phyloP scores from a whole-genome alignment of 2,329 filamentous ascomycete species.

The Paraphaeosphaeria minitans region DNA sequence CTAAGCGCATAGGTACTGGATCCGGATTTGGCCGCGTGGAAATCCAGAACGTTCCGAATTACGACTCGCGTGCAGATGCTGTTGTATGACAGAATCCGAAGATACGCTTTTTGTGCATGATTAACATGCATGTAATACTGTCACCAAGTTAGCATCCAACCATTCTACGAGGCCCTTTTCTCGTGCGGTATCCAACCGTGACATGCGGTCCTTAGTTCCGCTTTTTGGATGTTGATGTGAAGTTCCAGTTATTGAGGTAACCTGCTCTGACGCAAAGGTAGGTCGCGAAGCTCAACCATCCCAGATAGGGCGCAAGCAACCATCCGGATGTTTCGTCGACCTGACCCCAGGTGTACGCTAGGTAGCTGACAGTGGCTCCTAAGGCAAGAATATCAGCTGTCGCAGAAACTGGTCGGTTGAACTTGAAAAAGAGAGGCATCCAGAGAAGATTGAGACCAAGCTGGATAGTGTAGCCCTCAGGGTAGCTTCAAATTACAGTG shows the following conservation, averaged over 20 bases:
- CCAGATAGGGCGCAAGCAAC: conserved; percentile 79
- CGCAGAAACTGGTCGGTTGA: conserved; percentile 74
- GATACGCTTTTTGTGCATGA: not conserved
- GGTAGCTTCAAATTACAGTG: conserved; percentile 55
- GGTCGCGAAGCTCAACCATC: conserved; percentile 84
- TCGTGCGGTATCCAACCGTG: not conserved
- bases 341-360: conserved; percentile 76
- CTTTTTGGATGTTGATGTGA: conserved; percentile 31
- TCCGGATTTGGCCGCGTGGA: not conserved
- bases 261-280: conserved; percentile 69
- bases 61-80: not conserved
- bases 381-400: conserved; percentile 76
- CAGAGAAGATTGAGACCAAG: conserved; percentile 83
- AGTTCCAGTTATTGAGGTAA: conserved; percentile 49
- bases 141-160: not conserved
- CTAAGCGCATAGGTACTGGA: not conserved
- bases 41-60: not conserved
- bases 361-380: conserved; percentile 69
- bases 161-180: not conserved
- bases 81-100: not conserved
- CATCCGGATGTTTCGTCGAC: conserved; percentile 75
- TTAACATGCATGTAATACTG: not conserved
- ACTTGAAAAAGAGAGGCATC: conserved; percentile 92
- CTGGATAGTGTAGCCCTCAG: conserved; percentile 87
- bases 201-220: conserved; percentile 20